A percentile compares a stretch with the other conserved stretches of the same genome.
Conservation (phyloP, 805 yeast species). For the Kodamaea fukazawae region DNA sequence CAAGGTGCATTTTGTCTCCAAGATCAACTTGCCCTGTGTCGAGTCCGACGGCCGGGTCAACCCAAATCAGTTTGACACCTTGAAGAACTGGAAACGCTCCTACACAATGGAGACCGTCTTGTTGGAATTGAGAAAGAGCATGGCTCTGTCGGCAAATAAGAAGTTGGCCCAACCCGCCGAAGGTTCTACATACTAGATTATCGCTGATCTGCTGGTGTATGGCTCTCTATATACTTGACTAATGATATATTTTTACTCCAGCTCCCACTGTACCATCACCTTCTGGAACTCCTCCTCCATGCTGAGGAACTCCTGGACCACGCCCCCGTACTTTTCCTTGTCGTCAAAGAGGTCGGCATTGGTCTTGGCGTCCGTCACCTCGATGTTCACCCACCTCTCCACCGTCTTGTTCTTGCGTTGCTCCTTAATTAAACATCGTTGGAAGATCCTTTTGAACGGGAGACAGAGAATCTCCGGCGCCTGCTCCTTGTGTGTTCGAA, state of each 20-base stretch:
- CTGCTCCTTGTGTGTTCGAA: slow-evolving; percentile 22
- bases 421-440: slow-evolving; percentile 33
- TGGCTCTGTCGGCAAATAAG: slow-evolving; percentile 82
- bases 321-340: slow-evolving; percentile 19
- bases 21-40: slow-evolving; percentile 91
- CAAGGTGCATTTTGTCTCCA: slow-evolving; percentile 70
- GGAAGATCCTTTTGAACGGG: slow-evolving; percentile 43
- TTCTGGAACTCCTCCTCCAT: slow-evolving; percentile 39
- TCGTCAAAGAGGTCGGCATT: slow-evolving; percentile 26
- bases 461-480: slow-evolving; percentile 39
- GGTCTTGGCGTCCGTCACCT: slow-evolving; percentile 33
- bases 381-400: slow-evolving; percentile 39
- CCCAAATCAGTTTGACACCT: slow-evolving; percentile 53
- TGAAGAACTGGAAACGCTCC: slow-evolving; percentile 83
- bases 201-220: no score
- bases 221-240: no score
- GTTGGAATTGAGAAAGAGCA: slow-evolving; percentile 76
- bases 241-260: no score
- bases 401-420: slow-evolving; percentile 25
- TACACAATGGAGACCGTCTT: slow-evolving; percentile 92
- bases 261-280: slow-evolving; percentile 19
- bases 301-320: slow-evolving; percentile 32
- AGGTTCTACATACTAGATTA: slow-evolving; percentile 61
- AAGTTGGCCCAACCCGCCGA: slow-evolving; percentile 90
- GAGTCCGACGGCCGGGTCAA: slow-evolving; percentile 56